Evolutionary conservation across 371 early-diverging fungal species (phyloP).

Genomic region (Neoconidiobolus thromboides): DNA sequence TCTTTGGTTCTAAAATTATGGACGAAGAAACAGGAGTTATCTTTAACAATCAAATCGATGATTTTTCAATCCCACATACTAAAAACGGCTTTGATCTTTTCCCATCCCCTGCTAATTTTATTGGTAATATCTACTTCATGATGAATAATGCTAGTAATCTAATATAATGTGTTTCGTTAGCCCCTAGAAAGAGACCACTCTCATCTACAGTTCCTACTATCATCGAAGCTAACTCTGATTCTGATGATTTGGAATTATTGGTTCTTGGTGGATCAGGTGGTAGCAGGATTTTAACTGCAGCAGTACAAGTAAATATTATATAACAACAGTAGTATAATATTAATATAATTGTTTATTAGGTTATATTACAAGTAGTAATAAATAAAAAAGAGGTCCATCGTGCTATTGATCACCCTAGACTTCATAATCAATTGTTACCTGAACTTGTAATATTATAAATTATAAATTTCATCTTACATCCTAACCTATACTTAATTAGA

Average conservation of each 20-base stretch:
- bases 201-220: slow-evolving; percentile 83
- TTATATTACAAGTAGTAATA: too few relatives aligned
- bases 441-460: slow-evolving; percentile 12
- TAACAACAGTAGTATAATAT: slow-evolving; percentile 39
- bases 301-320: slow-evolving; percentile 54
- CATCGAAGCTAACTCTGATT: slow-evolving; percentile 35
- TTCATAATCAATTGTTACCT: slow-evolving; percentile 92
- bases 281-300: slow-evolving; percentile 74
- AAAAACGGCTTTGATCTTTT: slow-evolving; percentile 70
- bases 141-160: too few relatives aligned
- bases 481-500: too few relatives aligned
- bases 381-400: slow-evolving; percentile 8
- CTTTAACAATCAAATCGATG: slow-evolving; percentile 96
- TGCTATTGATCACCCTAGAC: slow-evolving; percentile 61
- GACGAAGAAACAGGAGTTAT: slow-evolving; percentile 90
- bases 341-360: not conserved
- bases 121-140: slow-evolving; percentile 7
- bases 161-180: too few relatives aligned
- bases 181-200: slow-evolving; percentile 77
- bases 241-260: slow-evolving; percentile 28
- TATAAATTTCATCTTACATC: too few relatives aligned
- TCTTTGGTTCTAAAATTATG: slow-evolving; percentile 89
- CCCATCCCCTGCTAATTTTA: slow-evolving; percentile 68
- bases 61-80: slow-evolving; percentile 80
- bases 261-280: slow-evolving; percentile 95